Conservation (phyloP, 2,329 filamentous ascomycete genomes). For the Pseudogymnoascus sp. region DNA sequence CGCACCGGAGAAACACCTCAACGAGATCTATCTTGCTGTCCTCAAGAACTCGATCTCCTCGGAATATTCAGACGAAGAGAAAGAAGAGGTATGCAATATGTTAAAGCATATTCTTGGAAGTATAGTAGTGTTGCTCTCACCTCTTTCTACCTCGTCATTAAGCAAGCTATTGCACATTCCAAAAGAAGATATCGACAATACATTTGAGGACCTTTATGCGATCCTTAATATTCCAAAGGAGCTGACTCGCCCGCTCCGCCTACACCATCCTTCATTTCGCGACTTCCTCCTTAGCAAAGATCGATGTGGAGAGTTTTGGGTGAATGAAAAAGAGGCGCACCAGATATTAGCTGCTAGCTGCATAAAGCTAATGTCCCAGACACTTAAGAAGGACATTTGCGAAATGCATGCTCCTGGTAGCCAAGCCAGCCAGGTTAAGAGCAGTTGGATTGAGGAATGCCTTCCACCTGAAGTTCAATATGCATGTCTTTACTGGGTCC, state of each 20-base stretch:
- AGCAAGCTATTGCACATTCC: conserved; percentile 24
- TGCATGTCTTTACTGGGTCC: conserved; percentile 30
- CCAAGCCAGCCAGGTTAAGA: conserved; percentile 17
- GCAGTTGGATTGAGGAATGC: conserved; percentile 19
- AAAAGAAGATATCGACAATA: conserved; percentile 29
- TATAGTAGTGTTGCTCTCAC: conserved; percentile 10
- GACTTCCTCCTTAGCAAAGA: too few species aligned
- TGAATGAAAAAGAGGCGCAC: conserved; percentile 29
- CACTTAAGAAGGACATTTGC: conserved; percentile 28
- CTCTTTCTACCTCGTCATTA: conserved; percentile 4
- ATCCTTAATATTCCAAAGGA: neutral
- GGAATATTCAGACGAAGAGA: too few species aligned
- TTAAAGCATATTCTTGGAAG: conserved; percentile 11
- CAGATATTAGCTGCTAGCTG: conserved; percentile 24
- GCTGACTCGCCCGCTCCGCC: conserved; percentile 25
- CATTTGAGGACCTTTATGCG: neutral
- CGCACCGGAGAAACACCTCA: too few species aligned
- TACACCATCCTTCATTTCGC: too few species aligned
- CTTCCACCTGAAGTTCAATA: conserved; percentile 32
- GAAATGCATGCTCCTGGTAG: conserved; percentile 14
- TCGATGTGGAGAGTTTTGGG: neutral
- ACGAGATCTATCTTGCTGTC: too few species aligned
- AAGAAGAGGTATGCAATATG: too few species aligned
- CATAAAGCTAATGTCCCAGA: conserved; percentile 23
- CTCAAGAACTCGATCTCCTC: too few species aligned